phyloP scores from a whole-genome alignment of 305 asterid genomes.

The Solanum hybrid region DNA sequence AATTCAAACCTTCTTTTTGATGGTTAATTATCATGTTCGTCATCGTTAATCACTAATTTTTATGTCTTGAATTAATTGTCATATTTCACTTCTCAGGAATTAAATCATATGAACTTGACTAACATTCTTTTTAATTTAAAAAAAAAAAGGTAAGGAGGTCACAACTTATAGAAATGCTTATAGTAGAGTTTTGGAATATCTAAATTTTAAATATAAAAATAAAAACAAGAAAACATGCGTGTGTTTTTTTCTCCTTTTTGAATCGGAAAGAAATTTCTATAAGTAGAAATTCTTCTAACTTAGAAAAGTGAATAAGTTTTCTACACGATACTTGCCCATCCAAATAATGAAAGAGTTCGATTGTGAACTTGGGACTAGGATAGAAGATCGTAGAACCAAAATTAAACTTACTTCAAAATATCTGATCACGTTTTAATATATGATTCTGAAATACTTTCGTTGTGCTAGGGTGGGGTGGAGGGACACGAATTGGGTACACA shows the following conservation, averaged over 20 bases:
- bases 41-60: not conserved
- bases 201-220: not conserved
- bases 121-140: too few relatives aligned
- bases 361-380: too few relatives aligned
- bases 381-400: too few relatives aligned
- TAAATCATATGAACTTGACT: not conserved
- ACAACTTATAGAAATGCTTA: not conserved
- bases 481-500: not conserved
- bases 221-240: not conserved
- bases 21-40: not conserved
- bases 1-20: not conserved
- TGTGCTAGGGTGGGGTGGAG: not conserved
- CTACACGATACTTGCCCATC: not conserved
- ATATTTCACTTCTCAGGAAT: not conserved
- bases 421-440: not conserved
- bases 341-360: not conserved
- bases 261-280: not conserved
- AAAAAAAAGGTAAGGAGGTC: too few relatives aligned
- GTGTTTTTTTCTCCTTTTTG: not conserved
- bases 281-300: not conserved
- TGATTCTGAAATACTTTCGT: not conserved
- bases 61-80: not conserved
- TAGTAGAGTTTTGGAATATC: not conserved
- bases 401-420: too few relatives aligned
- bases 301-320: not conserved